Evolutionary conservation across 116 monocot genomes (phyloP), one percentile per base, ranked within the genome.

Genomic region (Phalaenopsis hybrid): DNA sequence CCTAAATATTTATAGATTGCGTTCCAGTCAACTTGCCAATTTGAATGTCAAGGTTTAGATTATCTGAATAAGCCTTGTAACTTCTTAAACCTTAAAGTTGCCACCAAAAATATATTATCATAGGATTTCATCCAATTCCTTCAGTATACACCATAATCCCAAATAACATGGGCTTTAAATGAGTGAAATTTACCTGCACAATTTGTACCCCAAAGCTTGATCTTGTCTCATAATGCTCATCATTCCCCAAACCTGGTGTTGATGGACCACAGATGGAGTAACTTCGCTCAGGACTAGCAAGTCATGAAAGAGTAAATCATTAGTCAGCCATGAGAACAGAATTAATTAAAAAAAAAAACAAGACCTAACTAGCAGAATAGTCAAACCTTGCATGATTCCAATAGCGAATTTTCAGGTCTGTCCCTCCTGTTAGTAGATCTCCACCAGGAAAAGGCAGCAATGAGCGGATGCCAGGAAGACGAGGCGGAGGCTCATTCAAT

Each of bases 371-470:
- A 23, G 25, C 18, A 58, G 51, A 37, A 59, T 34, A 79, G 82
- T 76, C 43, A 69, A 3, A 99, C 99, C 99, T 93, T 57, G 82
- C 51, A 81, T 99, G 87, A 85, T 99, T 90, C 95, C 93, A 99
- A 84, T 89, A 95, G 25, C 91, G 89, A 79, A 99, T 93, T 86
- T 86, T 99, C 81, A 93, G 73, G 79, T 99, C 99, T 10, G 92
- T 93, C 80, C 95, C 95, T 45, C 95, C 99, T 34, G 93, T 92
- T 65, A 99, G 79, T 43, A 99, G 83, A 70, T 93, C 88, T 57
- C 99, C 99, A 0, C 99, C 93, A 80, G 95, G 95, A 75, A 95
- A 86, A 17, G 99, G 95, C 76, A 95, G 88, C 81, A 99, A 87
- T 44, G 93, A 89, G 11, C 93, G 85, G 17, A 91, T 85, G 74